These are phyloP conservation scores for Sarcomyxa edulis DNA, from an alignment of 768 basidiomycete species.

Conservation along the genomic window DNA sequence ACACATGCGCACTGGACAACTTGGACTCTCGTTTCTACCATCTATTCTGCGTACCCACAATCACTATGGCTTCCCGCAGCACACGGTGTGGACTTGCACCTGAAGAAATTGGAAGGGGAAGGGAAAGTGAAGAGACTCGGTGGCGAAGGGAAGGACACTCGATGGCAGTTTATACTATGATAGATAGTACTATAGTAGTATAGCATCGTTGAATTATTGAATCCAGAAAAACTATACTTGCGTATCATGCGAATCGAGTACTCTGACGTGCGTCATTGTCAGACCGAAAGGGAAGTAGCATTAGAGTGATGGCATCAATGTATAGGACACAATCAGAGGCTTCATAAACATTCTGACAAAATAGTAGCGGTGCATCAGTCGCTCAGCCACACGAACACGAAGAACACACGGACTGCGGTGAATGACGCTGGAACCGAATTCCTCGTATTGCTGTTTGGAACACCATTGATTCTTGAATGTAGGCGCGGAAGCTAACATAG, in stretches of 20 bases:
- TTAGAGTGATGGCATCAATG: too few relatives aligned
- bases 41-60: slow-evolving; percentile 73
- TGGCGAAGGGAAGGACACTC: slow-evolving; percentile 46
- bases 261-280: slow-evolving; percentile 11
- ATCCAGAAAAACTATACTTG: slow-evolving; percentile 1
- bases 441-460: slow-evolving; percentile 68
- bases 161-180: slow-evolving; percentile 34
- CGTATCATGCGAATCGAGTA: neutral
- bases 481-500: slow-evolving; percentile 79
- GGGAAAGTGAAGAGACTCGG: slow-evolving; percentile 44
- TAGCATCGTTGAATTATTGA: neutral
- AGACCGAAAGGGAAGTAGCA: too few relatives aligned
- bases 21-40: slow-evolving; percentile 54
- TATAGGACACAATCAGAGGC: too few relatives aligned
- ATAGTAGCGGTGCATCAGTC: too few relatives aligned
- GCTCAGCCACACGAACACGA: too few relatives aligned
- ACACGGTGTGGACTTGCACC: slow-evolving; percentile 62
- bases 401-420: slow-evolving; percentile 29
- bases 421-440: slow-evolving; percentile 46
- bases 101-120: slow-evolving; percentile 68
- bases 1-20: slow-evolving; percentile 43
- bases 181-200: neutral
- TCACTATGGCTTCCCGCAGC: slow-evolving; percentile 70
- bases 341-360: too few relatives aligned
- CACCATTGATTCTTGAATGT: slow-evolving; percentile 93